Evolutionary conservation across 257 asterid species (phyloP), one percentile per base, ranked within the genome.

Genomic region (Asclepias syriaca): DNA sequence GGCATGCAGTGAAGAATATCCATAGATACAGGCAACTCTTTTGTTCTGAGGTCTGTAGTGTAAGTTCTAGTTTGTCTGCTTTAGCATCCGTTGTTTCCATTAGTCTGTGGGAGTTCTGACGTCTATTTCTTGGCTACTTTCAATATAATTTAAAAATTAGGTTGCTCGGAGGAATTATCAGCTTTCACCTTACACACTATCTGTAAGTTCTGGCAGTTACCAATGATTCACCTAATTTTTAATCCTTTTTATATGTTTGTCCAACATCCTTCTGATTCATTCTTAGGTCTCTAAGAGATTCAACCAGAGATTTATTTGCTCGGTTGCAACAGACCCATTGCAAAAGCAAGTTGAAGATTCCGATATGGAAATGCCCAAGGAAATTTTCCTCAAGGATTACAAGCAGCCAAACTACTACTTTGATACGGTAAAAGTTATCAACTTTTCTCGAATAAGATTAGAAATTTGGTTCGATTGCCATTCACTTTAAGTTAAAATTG

Each of bases 361-460:
- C 55, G 78, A 49, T 14, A 91, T 92, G 99, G 96, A 88, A 72
- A 39, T 85, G 66, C 98, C 97, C 74, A 92, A 88, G 79, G 99
- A 95, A 87, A 92, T 95, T 34, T 95, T 88, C 53, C 78, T 95
- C 21, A 95, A 92, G 88, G 99, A 95, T 78, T 92, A 92, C 88
- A 90, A 90, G 81, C 91, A 86, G 78, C 97, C 99, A 24, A 93
- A 87, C 73, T 95, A 90, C 81, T 92, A 80, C 70, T 92, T 95
- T 74, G 98, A 95, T 27, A 77, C 84, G 84, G 98, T 92, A 86
- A 53, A 22, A 22, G 65, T 43, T 54, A n/a, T 4, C 21, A 43
- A 48, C 45, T 14, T 32, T 40, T 6, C 19, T 24, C 39, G 19
- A 24, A 49, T 21, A 45, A 18, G 40, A 6, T 60, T 1, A 43